Conservation (phyloP, 169 alveolate species). For the Cryptosporidium parvum region DNA sequence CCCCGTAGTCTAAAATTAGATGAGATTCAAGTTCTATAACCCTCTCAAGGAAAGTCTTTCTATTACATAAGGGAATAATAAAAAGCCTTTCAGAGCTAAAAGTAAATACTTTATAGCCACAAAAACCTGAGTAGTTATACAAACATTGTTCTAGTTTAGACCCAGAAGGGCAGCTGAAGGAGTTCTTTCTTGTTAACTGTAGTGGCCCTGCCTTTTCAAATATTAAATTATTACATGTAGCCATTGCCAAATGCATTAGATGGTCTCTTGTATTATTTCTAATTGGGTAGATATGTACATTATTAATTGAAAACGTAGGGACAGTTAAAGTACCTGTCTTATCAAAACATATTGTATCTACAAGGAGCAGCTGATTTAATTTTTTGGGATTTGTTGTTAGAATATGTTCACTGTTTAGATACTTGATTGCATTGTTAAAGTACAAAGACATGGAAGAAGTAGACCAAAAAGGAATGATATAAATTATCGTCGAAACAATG, state of each 20-base stretch:
- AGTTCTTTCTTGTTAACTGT: background rate
- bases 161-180: slow-evolving; percentile 19
- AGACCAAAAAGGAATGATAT: slow-evolving; percentile 62
- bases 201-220: background rate
- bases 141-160: slow-evolving; percentile 51
- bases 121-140: slow-evolving; percentile 39
- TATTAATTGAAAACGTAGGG: background rate
- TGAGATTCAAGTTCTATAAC: slow-evolving; percentile 14
- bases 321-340: slow-evolving; percentile 67
- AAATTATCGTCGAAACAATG: slow-evolving; percentile 37
- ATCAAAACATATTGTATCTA: slow-evolving; percentile 60
- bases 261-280: background rate
- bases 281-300: slow-evolving; percentile 14
- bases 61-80: slow-evolving; percentile 19
- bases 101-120: slow-evolving; percentile 1
- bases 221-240: slow-evolving; percentile 56
- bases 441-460: slow-evolving; percentile 36
- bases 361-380: background rate
- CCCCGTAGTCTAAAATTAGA: background rate
- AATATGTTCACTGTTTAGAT: background rate
- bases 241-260: slow-evolving; percentile 14
- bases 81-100: slow-evolving; percentile 34
- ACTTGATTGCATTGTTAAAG: background rate
- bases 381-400: slow-evolving; percentile 29
- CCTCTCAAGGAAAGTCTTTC: background rate